Base-by-base conservation (phyloP, 148 eudicot species). In the Spergularia bocconei region DNA sequence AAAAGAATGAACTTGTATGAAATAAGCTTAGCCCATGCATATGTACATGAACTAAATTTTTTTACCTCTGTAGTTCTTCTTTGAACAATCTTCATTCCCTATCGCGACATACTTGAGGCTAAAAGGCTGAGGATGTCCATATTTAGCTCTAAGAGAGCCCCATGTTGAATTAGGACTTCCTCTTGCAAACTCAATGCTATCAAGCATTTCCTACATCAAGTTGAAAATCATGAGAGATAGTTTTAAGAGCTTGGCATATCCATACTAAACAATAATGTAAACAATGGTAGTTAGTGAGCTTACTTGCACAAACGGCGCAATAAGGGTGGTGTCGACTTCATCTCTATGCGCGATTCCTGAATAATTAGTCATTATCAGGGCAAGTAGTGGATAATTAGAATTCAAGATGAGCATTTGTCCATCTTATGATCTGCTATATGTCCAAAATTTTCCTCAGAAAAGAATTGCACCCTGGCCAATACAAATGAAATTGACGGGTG, bases 131-230 rank as follows among this genome's bases (percentile, higher is more conserved):
- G 86, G 82, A 70, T 92, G 98, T 69, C 98, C 98, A 83, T 87
- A 75, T 57, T 80, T 77, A 54, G 97, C 93, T 41, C 97, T 87
- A 39, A 87, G 76, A 47, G 90, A 84, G 29, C 98, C 98, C 98
- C 96, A 91, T 78, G 81, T 79, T 0, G 98, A 84, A 78, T 77
- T 53, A 12, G 86, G 58, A 78, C 82, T 85, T 55, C 97, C 97
- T 76, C 87, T 88, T 16, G 97, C 93, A 85, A 94, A 94, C 88
- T 94, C 97, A 25, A 94, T 81, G 48, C 96, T 91, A 74, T 90
- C 88, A 12, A 91, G 79, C 75, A 83, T 78, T 78, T 89, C 91
- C 93, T 91, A 74, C 11, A 6, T 44, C 48, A 44, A 44, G 5
- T 44, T 41, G 47, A 8, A 41, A 41, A 41, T 5, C 47, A 41